These are phyloP conservation scores for Bryoerythrophyllum caledonicum DNA, from an alignment of 225 moss, liverwort and hornwort genomes.

Conservation along the genomic window DNA sequence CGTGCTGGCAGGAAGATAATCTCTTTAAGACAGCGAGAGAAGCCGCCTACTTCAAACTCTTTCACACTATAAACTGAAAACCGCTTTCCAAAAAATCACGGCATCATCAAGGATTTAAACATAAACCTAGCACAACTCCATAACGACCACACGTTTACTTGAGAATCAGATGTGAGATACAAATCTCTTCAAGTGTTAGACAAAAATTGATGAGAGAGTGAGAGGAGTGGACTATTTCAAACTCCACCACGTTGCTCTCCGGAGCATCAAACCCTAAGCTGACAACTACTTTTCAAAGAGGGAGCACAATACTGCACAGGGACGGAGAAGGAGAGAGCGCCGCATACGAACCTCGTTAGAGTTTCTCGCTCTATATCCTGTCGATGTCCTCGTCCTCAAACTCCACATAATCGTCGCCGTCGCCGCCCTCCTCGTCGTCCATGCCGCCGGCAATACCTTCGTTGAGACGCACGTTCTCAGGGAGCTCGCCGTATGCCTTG, in stretches of 20 bases:
- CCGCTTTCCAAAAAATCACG: background rate
- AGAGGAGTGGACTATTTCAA: background rate
- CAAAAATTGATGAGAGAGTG: conserved; percentile 18
- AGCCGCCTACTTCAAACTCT: background rate
- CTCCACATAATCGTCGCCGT: conserved; percentile 71
- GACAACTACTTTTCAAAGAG: conserved; percentile 16
- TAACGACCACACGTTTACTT: background rate
- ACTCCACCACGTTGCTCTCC: background rate
- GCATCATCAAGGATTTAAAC: background rate
- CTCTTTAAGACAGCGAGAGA: background rate
- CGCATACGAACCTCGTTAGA: no score
- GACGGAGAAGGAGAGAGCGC: background rate
- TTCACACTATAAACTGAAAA: conserved; percentile 14
- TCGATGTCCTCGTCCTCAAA: conserved; percentile 80
- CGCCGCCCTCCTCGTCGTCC: conserved; percentile 74
- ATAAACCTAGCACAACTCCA: no score
- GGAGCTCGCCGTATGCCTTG: conserved; percentile 69
- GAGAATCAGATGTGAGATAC: background rate
- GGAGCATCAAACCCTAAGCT: conserved; percentile 2
- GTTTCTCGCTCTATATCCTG: conserved; percentile 45
- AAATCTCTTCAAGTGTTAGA: conserved; percentile 24
- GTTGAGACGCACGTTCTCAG: conserved; percentile 74
- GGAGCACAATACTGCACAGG: conserved; percentile 26
- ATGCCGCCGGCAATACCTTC: conserved; percentile 81
- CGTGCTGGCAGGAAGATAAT: no score